Percentiles rank a stretch among this genome's conserved stretches.
These are phyloP conservation scores for Anthracocystis panici-leucophaei DNA, from an alignment of 1,284 basidiomycete genomes.

Conservation along the genomic window DNA sequence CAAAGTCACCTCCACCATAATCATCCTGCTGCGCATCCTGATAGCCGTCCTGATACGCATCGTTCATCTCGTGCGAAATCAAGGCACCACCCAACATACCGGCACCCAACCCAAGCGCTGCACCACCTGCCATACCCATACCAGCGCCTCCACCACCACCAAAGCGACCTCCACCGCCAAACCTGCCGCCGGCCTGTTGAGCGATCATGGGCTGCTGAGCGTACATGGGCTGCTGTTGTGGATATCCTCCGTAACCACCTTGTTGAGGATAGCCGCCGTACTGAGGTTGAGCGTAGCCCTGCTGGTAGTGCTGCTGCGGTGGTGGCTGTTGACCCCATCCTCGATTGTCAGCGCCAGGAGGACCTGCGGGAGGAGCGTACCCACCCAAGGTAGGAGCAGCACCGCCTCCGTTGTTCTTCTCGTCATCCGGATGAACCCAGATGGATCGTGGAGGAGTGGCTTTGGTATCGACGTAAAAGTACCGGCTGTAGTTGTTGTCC, in stretches of 20 bases:
- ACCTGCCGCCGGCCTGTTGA: conserved; percentile 22
- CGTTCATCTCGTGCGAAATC: conserved; percentile 53
- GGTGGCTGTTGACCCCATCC: conserved; percentile 37
- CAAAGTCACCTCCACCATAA: conserved; percentile 40
- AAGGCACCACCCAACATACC: conserved; percentile 62
- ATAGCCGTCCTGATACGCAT: conserved; percentile 65
- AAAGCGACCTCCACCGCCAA: conserved; percentile 28
- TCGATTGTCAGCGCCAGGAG: conserved; percentile 43
- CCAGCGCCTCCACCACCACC: conserved; percentile 46
- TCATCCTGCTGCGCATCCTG: conserved; percentile 57
- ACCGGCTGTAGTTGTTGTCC: conserved; percentile 63
- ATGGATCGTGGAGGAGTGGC: conserved; percentile 63
- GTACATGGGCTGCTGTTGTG: conserved; percentile 50
- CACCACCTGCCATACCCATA: conserved; percentile 56
- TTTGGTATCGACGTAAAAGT: conserved; percentile 67
- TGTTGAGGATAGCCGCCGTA: conserved; percentile 29
- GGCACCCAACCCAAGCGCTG: conserved; percentile 56
- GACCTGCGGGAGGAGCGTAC: conserved; percentile 7
- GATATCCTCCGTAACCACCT: conserved; percentile 33
- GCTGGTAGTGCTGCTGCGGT: conserved; percentile 25
- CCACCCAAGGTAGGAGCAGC: conserved; percentile 1
- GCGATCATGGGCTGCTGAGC: conserved; percentile 46
- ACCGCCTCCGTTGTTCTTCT: conserved; percentile 18
- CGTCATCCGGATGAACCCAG: conserved; percentile 65
- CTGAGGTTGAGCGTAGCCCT: conserved; percentile 12